Percentiles rank a stretch among this genome's conserved stretches.
phyloP scores from a whole-genome alignment of 2,329 filamentous ascomycete genomes.

The Epichloe gansuensis region DNA sequence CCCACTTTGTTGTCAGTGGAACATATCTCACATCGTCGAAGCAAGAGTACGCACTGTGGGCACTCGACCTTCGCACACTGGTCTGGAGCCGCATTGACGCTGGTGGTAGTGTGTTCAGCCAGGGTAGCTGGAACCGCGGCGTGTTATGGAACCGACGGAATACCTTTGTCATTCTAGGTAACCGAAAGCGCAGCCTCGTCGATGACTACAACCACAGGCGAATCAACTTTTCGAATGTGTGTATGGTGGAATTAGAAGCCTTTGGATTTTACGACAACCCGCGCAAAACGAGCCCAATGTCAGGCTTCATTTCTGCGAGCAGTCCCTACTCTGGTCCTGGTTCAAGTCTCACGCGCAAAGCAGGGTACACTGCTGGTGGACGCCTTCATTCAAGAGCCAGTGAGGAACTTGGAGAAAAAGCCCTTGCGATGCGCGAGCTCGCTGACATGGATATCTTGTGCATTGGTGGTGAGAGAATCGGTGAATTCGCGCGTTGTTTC shows the following conservation, averaged over 20 bases:
- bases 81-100: slow-evolving; percentile 96
- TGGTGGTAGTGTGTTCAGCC: slow-evolving; percentile 84
- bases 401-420: slow-evolving; percentile 74
- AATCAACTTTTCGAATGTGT: slow-evolving; percentile 95
- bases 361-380: slow-evolving; percentile 59
- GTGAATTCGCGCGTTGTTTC: slow-evolving; percentile 85
- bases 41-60: slow-evolving; percentile 96
- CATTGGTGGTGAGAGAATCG: slow-evolving; percentile 80
- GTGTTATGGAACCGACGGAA: slow-evolving; percentile 89
- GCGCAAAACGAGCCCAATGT: slow-evolving; percentile 62
- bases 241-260: slow-evolving; percentile 91
- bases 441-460: slow-evolving; percentile 96
- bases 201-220: slow-evolving; percentile 97
- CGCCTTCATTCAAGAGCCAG: slow-evolving; percentile 65
- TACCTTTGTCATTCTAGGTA: slow-evolving; percentile 89
- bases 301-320: slow-evolving; percentile 76
- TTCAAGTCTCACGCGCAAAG: slow-evolving; percentile 45
- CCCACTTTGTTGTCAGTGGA: slow-evolving; percentile 92
- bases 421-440: slow-evolving; percentile 69
- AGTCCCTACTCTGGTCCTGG: slow-evolving; percentile 48
- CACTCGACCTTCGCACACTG: slow-evolving; percentile 73
- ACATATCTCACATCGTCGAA: slow-evolving; percentile 97
- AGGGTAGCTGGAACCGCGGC: slow-evolving; percentile 95
- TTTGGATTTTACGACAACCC: slow-evolving; percentile 98
- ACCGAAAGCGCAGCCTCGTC: slow-evolving; percentile 83